Evolutionary conservation across 768 basidiomycete genomes (phyloP).

Genomic region (Mycena chlorophos): DNA sequence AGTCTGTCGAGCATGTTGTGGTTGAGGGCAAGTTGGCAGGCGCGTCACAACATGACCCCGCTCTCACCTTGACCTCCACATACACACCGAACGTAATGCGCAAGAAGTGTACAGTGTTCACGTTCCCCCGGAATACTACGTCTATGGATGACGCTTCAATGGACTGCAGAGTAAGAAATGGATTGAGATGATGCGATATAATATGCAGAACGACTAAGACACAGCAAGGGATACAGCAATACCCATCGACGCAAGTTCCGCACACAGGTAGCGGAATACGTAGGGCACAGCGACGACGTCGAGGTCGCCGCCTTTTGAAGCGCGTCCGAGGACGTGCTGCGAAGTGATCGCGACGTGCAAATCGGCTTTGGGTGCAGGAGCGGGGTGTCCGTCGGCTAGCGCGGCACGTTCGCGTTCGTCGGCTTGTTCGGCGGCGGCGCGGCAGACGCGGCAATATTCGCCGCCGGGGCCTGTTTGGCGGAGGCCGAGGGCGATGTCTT

Average conservation of each 20-base stretch:
- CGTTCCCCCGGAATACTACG: neutral
- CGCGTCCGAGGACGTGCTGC: conserved; percentile 60
- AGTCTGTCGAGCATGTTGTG: no score
- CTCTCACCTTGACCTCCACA: neutral
- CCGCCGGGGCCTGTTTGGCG: conserved; percentile 75
- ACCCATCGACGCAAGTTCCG: conserved; percentile 98
- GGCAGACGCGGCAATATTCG: conserved; percentile 95
- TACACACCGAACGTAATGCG: no score
- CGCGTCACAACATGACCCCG: neutral
- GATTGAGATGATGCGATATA: no score
- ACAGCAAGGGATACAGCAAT: conserved; percentile 87
- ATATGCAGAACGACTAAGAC: conserved; percentile 39
- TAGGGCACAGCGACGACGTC: conserved; percentile 96
- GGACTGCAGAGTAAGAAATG: no score
- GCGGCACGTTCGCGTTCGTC: conserved; percentile 61
- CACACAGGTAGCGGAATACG: conserved; percentile 91
- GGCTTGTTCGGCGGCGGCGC: conserved; percentile 65
- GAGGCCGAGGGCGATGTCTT: conserved; percentile 76
- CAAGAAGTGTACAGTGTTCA: neutral
- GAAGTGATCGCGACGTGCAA: conserved; percentile 67
- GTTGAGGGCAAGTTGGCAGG: no score
- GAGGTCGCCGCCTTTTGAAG: conserved; percentile 75
- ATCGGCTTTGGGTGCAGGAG: conserved; percentile 49
- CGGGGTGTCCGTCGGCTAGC: conserved; percentile 55
- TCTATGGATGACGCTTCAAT: neutral